Conservation (phyloP, 2,329 filamentous ascomycete genomes). For the Graphilbum sp. region DNA sequence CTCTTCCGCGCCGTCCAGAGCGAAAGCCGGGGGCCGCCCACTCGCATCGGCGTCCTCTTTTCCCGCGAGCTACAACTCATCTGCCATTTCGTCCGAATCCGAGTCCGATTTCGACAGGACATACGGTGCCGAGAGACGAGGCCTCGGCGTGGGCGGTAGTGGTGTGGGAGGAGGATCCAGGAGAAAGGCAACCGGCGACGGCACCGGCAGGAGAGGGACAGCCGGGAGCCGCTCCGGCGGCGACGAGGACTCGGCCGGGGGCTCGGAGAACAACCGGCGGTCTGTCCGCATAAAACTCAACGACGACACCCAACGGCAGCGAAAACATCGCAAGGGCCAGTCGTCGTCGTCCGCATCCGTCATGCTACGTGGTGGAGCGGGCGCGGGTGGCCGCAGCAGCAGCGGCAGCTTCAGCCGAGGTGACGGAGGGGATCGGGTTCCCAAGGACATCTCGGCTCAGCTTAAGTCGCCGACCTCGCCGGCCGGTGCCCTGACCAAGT, state of each 20-base stretch:
- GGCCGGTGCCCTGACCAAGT: slow-evolving; percentile 62
- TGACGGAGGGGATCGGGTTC: slow-evolving; percentile 12
- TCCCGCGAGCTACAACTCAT: slow-evolving; percentile 23
- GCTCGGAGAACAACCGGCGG: slow-evolving; percentile 45
- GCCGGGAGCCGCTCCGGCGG: slow-evolving; percentile 4
- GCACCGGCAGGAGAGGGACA: slow-evolving; percentile 3
- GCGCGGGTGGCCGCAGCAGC: slow-evolving; percentile 9
- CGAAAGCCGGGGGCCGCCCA: slow-evolving; percentile 1
- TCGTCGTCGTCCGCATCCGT: slow-evolving; percentile 15
- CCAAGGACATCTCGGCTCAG: slow-evolving; percentile 52
- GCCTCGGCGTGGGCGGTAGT: slow-evolving; percentile 1
- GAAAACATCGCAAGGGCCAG: slow-evolving; percentile 50
- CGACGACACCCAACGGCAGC: slow-evolving; percentile 57
- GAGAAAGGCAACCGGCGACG: neutral
- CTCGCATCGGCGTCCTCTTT: slow-evolving; percentile 29
- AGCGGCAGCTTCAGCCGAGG: slow-evolving; percentile 13
- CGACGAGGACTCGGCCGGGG: slow-evolving; percentile 38
- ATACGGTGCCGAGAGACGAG: slow-evolving; percentile 10
- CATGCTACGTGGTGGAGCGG: slow-evolving; percentile 13
- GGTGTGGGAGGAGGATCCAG: neutral
- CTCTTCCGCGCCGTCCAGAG: neutral
- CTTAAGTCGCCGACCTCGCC: slow-evolving; percentile 91
- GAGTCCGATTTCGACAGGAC: slow-evolving; percentile 39
- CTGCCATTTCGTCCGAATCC: slow-evolving; percentile 53
- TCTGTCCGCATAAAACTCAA: slow-evolving; percentile 86